These are phyloP conservation scores for Tremellales sp. DNA, from an alignment of 1,284 basidiomycete genomes.

Conservation along the genomic window DNA sequence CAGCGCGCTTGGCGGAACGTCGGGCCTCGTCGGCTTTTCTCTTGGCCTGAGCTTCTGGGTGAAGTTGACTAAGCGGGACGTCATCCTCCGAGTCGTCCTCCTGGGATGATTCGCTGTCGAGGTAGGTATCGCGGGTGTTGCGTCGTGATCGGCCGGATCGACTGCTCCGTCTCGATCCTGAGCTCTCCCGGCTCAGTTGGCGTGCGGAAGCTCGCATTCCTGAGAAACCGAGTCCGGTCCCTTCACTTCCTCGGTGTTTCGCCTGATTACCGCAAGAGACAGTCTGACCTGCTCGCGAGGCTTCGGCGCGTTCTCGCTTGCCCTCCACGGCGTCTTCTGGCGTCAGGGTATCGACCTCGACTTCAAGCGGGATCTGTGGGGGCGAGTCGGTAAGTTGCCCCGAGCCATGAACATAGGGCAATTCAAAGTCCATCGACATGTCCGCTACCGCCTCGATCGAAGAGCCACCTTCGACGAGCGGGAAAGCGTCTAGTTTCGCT, in stretches of 20 bases:
- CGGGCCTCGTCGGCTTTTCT: conserved; percentile 1
- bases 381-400: not conserved
- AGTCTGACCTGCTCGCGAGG: no score
- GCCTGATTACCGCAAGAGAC: no score
- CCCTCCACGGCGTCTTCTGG: not conserved
- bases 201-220: no score
- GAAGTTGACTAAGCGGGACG: conserved; percentile 35
- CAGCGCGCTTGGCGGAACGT: conserved; percentile 4
- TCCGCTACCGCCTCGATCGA: conserved; percentile 9
- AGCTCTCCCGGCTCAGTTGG: no score
- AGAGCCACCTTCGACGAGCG: conserved; percentile 1
- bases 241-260: no score
- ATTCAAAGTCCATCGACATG: conserved; percentile 11
- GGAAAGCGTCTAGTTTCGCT: conserved; percentile 29
- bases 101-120: no score
- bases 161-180: no score
- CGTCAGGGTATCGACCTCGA: not conserved
- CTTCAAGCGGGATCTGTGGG: no score
- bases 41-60: conserved; percentile 39
- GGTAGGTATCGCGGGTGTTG: no score
- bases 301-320: no score
- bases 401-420: conserved; percentile 9
- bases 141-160: no score
- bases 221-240: no score
- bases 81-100: conserved; percentile 27